These are phyloP conservation scores for Nematodospora anomalae DNA, from an alignment of 1,139 yeast species.

Conservation along the genomic window DNA sequence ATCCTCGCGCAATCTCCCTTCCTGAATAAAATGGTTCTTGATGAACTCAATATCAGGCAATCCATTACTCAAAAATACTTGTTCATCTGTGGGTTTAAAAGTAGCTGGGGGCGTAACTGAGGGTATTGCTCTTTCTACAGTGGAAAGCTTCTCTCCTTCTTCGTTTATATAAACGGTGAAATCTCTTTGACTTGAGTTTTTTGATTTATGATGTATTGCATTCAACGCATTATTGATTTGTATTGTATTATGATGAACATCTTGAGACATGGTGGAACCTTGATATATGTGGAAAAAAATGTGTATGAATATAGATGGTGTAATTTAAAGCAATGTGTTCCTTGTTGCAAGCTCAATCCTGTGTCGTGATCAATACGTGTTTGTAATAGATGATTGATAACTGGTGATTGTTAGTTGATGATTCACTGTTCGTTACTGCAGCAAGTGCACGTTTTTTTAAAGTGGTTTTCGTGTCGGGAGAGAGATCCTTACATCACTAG, in stretches of 20 bases:
- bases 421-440: too few species aligned
- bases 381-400: too few species aligned
- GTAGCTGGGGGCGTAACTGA: conserved; percentile 71
- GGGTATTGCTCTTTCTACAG: conserved; percentile 67
- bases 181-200: conserved; percentile 31
- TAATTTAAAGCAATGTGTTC: too few species aligned
- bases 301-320: too few species aligned
- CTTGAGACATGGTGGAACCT: conserved; percentile 5
- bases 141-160: conserved; percentile 65
- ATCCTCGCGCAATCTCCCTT: conserved; percentile 73
- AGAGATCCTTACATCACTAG: too few species aligned
- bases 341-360: too few species aligned
- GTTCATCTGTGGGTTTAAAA: conserved; percentile 61
- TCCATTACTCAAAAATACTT: conserved; percentile 63
- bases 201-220: conserved; percentile 60
- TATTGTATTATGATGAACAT: conserved; percentile 40
- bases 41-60: conserved; percentile 74
- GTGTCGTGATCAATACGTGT: too few species aligned
- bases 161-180: conserved; percentile 61
- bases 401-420: too few species aligned
- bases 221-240: conserved; percentile 76
- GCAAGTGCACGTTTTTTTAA: too few species aligned
- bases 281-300: too few species aligned
- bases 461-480: too few species aligned
- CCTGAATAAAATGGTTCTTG: conserved; percentile 70